Conservation (phyloP, 2,329 filamentous ascomycete species). For the Aspergillus thermomutatus region DNA sequence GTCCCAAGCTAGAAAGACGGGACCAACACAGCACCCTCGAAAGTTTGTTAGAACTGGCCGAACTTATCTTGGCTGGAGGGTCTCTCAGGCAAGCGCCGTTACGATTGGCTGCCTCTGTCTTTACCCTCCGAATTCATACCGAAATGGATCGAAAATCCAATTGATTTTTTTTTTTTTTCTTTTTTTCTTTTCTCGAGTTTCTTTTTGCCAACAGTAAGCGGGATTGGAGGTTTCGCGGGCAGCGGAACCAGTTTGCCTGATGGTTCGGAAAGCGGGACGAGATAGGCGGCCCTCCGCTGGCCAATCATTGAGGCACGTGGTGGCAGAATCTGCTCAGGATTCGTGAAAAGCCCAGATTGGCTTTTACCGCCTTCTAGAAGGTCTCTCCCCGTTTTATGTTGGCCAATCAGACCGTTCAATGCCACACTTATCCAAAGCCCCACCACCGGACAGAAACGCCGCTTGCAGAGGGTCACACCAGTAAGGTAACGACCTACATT, state of each 20-base stretch:
- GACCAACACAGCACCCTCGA: background rate
- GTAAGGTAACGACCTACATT: background rate
- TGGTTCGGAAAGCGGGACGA: slow-evolving; percentile 9
- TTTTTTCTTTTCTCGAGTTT: background rate
- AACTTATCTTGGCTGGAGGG: background rate
- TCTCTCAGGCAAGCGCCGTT: background rate
- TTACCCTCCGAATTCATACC: background rate
- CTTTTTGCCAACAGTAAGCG: no score
- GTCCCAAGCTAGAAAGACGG: slow-evolving; percentile 8
- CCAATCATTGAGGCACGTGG: slow-evolving; percentile 33
- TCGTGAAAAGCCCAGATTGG: slow-evolving; percentile 8
- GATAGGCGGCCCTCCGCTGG: slow-evolving; percentile 5
- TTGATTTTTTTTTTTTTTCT: background rate
- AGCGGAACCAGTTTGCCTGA: slow-evolving; percentile 7
- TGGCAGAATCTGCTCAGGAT: slow-evolving; percentile 23
- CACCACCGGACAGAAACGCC: background rate
- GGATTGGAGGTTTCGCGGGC: slow-evolving; percentile 3
- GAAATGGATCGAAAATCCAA: background rate
- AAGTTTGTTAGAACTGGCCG: background rate
- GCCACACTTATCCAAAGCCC: background rate
- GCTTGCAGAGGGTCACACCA: background rate
- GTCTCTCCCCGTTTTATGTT: background rate
- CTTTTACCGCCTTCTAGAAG: slow-evolving; percentile 16
- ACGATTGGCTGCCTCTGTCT: background rate
- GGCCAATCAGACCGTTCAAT: slow-evolving; percentile 7